Evolutionary conservation across 306 rosid species (phyloP), one percentile per base, ranked within the genome.

Genomic region (Castanospermum australe): DNA sequence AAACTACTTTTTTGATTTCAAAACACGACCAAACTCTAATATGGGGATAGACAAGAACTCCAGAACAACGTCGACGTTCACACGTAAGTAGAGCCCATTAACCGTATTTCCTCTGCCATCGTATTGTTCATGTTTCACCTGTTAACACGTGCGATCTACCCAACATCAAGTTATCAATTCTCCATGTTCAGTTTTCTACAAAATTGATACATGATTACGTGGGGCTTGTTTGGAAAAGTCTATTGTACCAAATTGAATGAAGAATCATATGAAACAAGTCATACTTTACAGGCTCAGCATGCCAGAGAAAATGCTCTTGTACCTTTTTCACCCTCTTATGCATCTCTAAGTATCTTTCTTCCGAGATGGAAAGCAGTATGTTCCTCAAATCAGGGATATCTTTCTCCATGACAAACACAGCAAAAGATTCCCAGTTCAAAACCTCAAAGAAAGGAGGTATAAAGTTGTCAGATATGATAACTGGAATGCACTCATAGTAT

Each of bases 221-320:
- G 59, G 76, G 59, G 12, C 84, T 81, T 60, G 73, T 76, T 55
- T 74, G 87, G 85, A 87, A 84, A 52, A 88, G 55, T 60, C 99
- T 90, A 60, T 90, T 93, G 76, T 84, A 86, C 98, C 99, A 96
- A 85, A 88, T 69, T 8, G 98, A 93, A 88, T 96, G 98, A 36
- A 96, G 91, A 52, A 90, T 88, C 98, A 93, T 96, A 75, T 96
- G 94, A 88, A 93, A 96, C 75, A 96, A 86, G 76, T 93, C 98
- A 71, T 90, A 93, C 81, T 91, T 96, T 67, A 82, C 90, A 81
- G 99, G 97, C 84, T 76, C 86, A 33, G 79, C 73, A 85, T 93
- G 98, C 99, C 99, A 96, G 8, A 91, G 73, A 87, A 96, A 96
- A 86, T 96, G 98, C 80, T 85, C 79, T 74, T 93, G 99, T 38